Conservation (phyloP, 306 rosid species). For the Argentina anserina region DNA sequence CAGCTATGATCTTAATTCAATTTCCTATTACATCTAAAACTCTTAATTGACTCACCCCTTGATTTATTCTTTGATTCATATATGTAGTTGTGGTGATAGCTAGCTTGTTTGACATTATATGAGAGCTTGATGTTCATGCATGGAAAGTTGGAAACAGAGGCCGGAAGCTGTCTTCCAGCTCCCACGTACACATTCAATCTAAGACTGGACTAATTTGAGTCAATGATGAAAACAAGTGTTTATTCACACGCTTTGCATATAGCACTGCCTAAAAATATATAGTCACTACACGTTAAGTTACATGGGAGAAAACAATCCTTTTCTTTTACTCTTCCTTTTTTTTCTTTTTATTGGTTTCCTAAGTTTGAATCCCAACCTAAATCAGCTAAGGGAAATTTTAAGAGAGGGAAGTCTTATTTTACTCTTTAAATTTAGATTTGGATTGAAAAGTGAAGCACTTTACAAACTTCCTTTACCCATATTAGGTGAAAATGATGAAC, state of each 20-base stretch:
- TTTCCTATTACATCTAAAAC: neutral
- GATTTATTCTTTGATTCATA: neutral
- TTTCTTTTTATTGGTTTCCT: constrained; percentile 14
- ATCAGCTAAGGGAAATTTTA: neutral
- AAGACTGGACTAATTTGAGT: neutral
- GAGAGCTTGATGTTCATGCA: neutral
- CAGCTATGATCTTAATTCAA: neutral
- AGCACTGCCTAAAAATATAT: neutral
- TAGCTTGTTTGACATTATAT: constrained; percentile 4
- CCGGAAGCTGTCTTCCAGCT: neutral
- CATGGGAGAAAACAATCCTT: constrained; percentile 66
- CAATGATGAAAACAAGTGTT: constrained; percentile 2
- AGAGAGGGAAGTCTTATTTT: neutral
- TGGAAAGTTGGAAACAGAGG: neutral
- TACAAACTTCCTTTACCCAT: neutral
- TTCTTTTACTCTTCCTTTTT: constrained; percentile 34
- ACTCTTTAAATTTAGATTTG: neutral
- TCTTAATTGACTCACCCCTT: neutral
- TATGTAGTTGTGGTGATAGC: neutral
- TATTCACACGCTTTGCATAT: constrained; percentile 2
- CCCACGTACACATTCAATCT: neutral
- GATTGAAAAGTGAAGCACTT: neutral
- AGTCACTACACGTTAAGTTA: constrained; percentile 48
- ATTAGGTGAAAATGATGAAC: neutral
- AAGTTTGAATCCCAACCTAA: constrained; percentile 7